phyloP scores from a whole-genome alignment of 2,329 filamentous ascomycete genomes.

The Metarhizium sp. region DNA sequence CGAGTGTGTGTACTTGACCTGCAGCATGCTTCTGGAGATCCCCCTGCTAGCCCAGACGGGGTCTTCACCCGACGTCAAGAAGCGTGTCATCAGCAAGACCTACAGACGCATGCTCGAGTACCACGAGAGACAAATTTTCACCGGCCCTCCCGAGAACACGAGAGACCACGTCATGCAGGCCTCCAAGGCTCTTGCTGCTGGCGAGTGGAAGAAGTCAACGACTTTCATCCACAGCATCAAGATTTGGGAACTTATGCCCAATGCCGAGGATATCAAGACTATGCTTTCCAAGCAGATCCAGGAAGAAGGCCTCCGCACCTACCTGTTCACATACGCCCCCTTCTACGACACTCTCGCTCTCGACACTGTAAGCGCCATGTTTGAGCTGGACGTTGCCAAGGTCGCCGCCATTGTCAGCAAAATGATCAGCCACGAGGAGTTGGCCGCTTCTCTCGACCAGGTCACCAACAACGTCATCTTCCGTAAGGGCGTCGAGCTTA shows the following conservation, averaged over 20 bases:
- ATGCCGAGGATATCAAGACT: constrained; percentile 84
- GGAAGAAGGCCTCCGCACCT: constrained; percentile 94
- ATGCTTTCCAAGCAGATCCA: constrained; percentile 99
- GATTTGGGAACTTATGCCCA: constrained; percentile 98
- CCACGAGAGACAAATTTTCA: constrained; percentile 98
- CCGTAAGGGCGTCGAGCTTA: constrained; percentile 98
- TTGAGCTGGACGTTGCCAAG: constrained; percentile 85
- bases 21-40: constrained; percentile 98
- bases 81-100: constrained; percentile 97
- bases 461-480: constrained; percentile 97
- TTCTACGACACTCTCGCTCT: constrained; percentile 97
- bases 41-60: constrained; percentile 93
- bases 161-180: constrained; percentile 99
- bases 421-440: constrained; percentile 99
- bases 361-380: constrained; percentile 81
- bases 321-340: constrained; percentile 97
- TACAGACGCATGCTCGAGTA: constrained; percentile 99
- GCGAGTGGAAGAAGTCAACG: constrained; percentile 97
- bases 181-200: constrained; percentile 89
- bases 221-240: constrained; percentile 95
- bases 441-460: constrained; percentile 92
- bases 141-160: constrained; percentile 95
- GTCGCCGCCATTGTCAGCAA: constrained; percentile 93
- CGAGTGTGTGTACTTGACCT: constrained; percentile 96
- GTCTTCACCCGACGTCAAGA: constrained; percentile 92